phyloP scores from a whole-genome alignment of 1,284 basidiomycete genomes.

The Marasmius oreades region DNA sequence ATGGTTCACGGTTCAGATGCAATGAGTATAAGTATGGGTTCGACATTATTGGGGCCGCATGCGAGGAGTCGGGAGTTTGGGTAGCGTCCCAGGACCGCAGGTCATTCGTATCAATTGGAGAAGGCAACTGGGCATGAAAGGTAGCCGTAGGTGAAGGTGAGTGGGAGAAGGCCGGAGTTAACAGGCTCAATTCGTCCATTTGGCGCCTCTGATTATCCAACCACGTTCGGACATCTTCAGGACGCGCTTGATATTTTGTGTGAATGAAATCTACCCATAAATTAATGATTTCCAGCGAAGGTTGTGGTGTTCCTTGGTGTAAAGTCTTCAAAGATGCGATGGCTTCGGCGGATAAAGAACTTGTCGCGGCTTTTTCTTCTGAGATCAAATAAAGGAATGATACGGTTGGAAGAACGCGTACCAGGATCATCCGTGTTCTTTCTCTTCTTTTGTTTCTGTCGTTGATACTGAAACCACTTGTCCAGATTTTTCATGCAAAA shows the following conservation, averaged over 20 bases:
- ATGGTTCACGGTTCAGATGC: neutral
- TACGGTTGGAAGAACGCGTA: neutral
- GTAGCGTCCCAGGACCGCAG: neutral
- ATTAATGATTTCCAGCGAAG: neutral
- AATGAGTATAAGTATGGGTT: neutral
- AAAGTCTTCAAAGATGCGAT: neutral
- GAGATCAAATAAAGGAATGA: neutral
- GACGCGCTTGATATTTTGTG: neutral
- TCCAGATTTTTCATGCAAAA: neutral
- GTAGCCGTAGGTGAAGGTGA: neutral
- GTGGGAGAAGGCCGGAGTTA: neutral
- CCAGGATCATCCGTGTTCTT: neutral
- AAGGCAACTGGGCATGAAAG: neutral
- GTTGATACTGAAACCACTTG: neutral
- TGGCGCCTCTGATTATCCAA: neutral
- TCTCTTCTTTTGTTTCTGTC: neutral
- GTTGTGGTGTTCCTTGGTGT: neutral
- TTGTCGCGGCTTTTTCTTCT: neutral
- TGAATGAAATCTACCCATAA: slow-evolving; percentile 3
- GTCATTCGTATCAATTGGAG: neutral
- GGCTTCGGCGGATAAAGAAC: neutral
- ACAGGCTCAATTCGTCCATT: neutral
- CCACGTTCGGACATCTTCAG: slow-evolving; percentile 1
- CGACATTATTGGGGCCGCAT: neutral
- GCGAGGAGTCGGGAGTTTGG: neutral